Conservation (phyloP, 192 early-diverging fungal species). For the Phlyctochytrium planicorne region DNA sequence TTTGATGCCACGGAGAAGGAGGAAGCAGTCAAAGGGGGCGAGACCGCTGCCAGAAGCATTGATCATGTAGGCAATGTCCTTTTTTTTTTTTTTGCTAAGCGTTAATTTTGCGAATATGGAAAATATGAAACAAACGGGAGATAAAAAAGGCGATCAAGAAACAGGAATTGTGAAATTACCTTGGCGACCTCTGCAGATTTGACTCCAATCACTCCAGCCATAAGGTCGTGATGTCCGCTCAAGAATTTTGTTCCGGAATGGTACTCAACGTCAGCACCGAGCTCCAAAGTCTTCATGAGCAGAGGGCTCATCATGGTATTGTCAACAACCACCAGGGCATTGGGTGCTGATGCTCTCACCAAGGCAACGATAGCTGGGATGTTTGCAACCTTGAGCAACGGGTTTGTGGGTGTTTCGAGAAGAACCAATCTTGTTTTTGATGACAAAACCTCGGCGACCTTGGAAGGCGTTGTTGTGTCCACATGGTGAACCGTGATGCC, state of each 20-base stretch:
- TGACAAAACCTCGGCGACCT: conserved; percentile 64
- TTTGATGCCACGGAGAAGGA: conserved; percentile 91
- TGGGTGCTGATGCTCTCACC: conserved; percentile 73
- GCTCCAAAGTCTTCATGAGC: conserved; percentile 80
- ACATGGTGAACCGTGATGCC: conserved; percentile 87
- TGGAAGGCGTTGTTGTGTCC: conserved; percentile 74
- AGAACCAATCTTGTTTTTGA: conserved; percentile 83
- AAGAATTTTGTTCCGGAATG: conserved; percentile 98
- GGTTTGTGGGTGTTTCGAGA: conserved; percentile 96
- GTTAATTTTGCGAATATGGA: background rate
- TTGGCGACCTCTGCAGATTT: conserved; percentile 69
- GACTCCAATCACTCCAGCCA: conserved; percentile 94
- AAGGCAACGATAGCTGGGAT: conserved; percentile 71
- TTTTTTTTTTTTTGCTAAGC: conserved; percentile 2
- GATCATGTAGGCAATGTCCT: conserved; percentile 89
- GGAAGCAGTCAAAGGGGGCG: conserved; percentile 89
- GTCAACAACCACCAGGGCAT: conserved; percentile 85
- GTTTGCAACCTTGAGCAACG: conserved; percentile 91
- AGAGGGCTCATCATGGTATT: conserved; percentile 99
- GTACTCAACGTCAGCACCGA: conserved; percentile 92
- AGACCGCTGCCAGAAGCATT: conserved; percentile 91
- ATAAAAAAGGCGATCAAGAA: too few species aligned
- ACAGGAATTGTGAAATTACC: conserved; percentile 37
- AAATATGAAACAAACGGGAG: too few species aligned
- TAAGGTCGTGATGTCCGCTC: conserved; percentile 95